A percentile compares a stretch with the other conserved stretches of the same genome.
phyloP scores from a whole-genome alignment of 1,284 basidiomycete genomes.

The Ganoderma lingzhi region DNA sequence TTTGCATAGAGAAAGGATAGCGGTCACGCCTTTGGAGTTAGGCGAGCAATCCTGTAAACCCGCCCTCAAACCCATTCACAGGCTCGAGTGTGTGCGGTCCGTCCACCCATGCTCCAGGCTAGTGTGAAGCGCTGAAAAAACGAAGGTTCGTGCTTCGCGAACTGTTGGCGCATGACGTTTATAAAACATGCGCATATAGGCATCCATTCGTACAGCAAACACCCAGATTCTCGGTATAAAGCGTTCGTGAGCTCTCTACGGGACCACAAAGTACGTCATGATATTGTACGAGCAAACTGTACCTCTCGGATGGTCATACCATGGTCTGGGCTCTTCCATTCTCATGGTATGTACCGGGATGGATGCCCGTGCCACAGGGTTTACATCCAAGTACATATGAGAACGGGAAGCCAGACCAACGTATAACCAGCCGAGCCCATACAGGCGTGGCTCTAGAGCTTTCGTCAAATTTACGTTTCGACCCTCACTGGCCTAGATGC shows the following conservation, averaged over 20 bases:
- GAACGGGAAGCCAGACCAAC: slow-evolving; percentile 34
- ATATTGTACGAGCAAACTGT: neutral
- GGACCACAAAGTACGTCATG: neutral
- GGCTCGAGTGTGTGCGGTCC: neutral
- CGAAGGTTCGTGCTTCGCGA: neutral
- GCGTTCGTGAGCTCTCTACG: neutral
- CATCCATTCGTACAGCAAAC: neutral
- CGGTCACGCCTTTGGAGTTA: neutral
- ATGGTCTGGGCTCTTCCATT: slow-evolving; percentile 41
- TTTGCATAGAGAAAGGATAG: neutral
- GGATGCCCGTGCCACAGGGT: slow-evolving; percentile 33
- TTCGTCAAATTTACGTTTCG: neutral
- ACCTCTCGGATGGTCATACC: slow-evolving; percentile 24
- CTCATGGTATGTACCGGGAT: slow-evolving; percentile 41
- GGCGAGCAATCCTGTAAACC: neutral
- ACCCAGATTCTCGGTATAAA: neutral
- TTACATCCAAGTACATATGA: slow-evolving; percentile 37
- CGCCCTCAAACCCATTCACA: neutral
- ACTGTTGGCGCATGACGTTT: neutral
- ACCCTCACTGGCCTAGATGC: neutral
- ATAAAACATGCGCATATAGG: slow-evolving; percentile 1
- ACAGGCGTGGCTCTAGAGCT: neutral
- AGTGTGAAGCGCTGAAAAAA: neutral
- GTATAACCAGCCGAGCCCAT: slow-evolving; percentile 20
- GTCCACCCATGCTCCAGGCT: neutral